phyloP scores from a whole-genome alignment of 2,329 filamentous ascomycete species.

The Fusarium redolens region DNA sequence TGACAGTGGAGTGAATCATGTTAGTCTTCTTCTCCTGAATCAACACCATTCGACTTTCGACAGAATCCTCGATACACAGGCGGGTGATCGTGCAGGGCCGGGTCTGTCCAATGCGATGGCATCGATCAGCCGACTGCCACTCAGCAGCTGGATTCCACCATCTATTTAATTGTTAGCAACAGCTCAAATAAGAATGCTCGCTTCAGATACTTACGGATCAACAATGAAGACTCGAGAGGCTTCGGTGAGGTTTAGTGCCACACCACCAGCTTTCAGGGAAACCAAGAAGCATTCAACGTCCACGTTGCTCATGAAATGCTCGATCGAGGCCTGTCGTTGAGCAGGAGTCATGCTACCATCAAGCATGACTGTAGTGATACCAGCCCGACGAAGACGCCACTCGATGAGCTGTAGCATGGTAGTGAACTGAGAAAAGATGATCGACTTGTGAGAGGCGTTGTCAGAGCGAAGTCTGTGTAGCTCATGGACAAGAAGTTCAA shows the following conservation, averaged over 20 bases:
- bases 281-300: conserved; percentile 97
- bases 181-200: not conserved
- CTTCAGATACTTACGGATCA: conserved; percentile 77
- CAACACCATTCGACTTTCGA: conserved; percentile 94
- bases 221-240: conserved; percentile 95
- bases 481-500: conserved; percentile 94
- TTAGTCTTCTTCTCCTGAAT: conserved; percentile 98
- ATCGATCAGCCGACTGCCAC: conserved; percentile 96
- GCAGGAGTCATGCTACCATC: conserved; percentile 97
- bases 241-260: conserved; percentile 94
- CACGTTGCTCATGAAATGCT: conserved; percentile 95
- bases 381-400: conserved; percentile 95
- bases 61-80: conserved; percentile 95
- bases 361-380: conserved; percentile 97
- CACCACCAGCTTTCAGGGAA: conserved; percentile 94
- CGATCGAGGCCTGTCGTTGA: conserved; percentile 91
- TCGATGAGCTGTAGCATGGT: conserved; percentile 97
- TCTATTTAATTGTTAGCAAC: conserved; percentile 57
- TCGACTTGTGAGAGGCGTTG: conserved; percentile 94
- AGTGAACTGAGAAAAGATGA: conserved; percentile 97
- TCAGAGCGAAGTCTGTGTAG: conserved; percentile 91
- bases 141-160: conserved; percentile 99
- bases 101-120: conserved; percentile 94
- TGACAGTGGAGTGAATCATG: conserved; percentile 98
- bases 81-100: conserved; percentile 94